Conservation (phyloP, 495 filamentous ascomycete species). For the Tuber umbilicatum region DNA sequence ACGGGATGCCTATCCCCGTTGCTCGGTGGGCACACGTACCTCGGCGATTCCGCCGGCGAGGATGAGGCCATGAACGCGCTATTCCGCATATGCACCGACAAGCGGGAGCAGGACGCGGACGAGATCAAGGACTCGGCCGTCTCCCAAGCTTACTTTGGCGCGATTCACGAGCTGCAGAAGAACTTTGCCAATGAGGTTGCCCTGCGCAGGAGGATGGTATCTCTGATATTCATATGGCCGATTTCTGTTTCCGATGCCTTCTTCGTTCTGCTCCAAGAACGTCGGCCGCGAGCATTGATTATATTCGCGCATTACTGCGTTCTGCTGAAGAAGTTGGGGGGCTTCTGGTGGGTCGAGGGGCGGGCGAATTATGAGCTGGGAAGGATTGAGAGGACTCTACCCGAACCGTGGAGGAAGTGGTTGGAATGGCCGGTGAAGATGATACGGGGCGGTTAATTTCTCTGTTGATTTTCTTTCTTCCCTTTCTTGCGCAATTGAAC, state of each 20-base stretch:
- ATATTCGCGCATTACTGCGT: slow-evolving; percentile 45
- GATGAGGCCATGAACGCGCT: slow-evolving; percentile 9
- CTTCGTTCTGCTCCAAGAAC: slow-evolving; percentile 37
- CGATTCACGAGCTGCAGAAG: slow-evolving; percentile 28
- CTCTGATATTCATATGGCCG: slow-evolving; percentile 43
- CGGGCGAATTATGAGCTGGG: slow-evolving; percentile 42
- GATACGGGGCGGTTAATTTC: slow-evolving; percentile 18
- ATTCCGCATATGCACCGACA: slow-evolving; percentile 34
- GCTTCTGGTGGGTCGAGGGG: slow-evolving; percentile 43
- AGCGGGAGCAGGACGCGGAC: slow-evolving; percentile 20
- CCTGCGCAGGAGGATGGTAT: not conserved
- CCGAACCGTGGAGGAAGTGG: slow-evolving; percentile 41
- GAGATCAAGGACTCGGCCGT: slow-evolving; percentile 35
- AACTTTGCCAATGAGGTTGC: slow-evolving; percentile 15
- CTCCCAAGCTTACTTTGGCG: slow-evolving; percentile 29
- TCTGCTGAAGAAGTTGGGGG: slow-evolving; percentile 41
- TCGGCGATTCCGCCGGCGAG: slow-evolving; percentile 3
- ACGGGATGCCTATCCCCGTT: slow-evolving; percentile 19
- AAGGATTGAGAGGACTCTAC: slow-evolving; percentile 40
- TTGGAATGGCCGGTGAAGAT: slow-evolving; percentile 39
- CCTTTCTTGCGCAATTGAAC: slow-evolving; percentile 3
- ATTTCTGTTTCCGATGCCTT: slow-evolving; percentile 40
- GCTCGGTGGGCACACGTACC: slow-evolving; percentile 4
- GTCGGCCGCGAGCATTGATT: slow-evolving; percentile 44
- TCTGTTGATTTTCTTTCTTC: slow-evolving; percentile 3